A percentile compares a stretch with the other conserved stretches of the same genome.
Evolutionary conservation across 768 basidiomycete genomes (phyloP).

Genomic region (Tubosaeta sp.): DNA sequence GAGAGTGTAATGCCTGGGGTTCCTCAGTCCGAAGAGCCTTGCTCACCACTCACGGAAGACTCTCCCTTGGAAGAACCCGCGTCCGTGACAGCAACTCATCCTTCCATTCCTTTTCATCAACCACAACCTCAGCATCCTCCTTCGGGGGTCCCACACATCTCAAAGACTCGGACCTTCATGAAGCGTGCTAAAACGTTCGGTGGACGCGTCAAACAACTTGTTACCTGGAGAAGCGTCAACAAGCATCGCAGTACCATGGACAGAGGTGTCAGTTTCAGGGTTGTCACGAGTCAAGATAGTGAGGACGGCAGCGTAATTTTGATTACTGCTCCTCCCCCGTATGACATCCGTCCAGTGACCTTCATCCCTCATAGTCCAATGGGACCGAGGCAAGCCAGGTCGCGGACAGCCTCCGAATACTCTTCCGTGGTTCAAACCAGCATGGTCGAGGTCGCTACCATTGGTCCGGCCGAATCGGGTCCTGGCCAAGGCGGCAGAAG

Average conservation of each 20-base stretch:
- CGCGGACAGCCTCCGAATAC: slow-evolving; percentile 21
- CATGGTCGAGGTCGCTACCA: slow-evolving; percentile 6
- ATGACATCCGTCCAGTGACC: slow-evolving; percentile 9
- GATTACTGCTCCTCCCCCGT: slow-evolving; percentile 28
- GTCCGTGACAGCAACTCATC: slow-evolving; percentile 4
- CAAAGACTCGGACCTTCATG: slow-evolving; percentile 17
- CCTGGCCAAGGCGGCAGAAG: slow-evolving; percentile 13
- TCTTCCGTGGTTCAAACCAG: slow-evolving; percentile 18
- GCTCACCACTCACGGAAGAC: slow-evolving; percentile 13
- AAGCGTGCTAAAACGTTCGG: slow-evolving; percentile 27
- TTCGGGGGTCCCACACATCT: neutral
- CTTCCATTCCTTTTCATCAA: slow-evolving; percentile 8
- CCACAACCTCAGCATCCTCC: slow-evolving; percentile 1
- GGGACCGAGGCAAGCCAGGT: slow-evolving; percentile 9
- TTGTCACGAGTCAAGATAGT: slow-evolving; percentile 25
- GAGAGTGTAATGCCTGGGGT: slow-evolving; percentile 17
- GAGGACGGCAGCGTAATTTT: slow-evolving; percentile 28
- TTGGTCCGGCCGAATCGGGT: slow-evolving; percentile 6
- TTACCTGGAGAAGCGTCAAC: slow-evolving; percentile 10
- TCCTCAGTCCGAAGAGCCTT: slow-evolving; percentile 15
- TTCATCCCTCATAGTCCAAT: slow-evolving; percentile 4
- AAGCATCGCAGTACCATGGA: slow-evolving; percentile 19
- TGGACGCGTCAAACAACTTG: slow-evolving; percentile 27
- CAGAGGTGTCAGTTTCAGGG: slow-evolving; percentile 13
- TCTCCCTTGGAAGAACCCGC: slow-evolving; percentile 5